Evolutionary conservation across 106 monocot species (phyloP).

Genomic region (Platanthera zijinensis): DNA sequence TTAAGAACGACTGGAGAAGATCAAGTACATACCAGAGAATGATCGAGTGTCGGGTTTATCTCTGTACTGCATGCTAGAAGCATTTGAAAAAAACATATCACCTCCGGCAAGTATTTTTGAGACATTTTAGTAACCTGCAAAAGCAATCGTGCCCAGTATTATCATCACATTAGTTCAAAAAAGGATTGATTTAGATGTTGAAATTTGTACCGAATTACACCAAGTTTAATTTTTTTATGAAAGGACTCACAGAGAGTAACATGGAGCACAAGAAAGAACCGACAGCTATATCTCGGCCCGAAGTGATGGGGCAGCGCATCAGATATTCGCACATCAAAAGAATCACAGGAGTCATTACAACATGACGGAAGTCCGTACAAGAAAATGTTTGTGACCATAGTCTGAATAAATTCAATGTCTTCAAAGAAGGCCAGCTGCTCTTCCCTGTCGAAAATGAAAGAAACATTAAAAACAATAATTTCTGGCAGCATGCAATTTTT

Average conservation of each 20-base stretch:
- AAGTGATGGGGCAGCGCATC: constrained; percentile 73
- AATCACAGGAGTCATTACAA: constrained; percentile 79
- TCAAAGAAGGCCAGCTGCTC: constrained; percentile 85
- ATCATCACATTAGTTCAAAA: not conserved
- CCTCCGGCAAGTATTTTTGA: constrained; percentile 77
- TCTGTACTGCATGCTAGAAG: constrained; percentile 50
- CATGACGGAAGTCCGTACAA: constrained; percentile 95
- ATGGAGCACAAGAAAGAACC: constrained; percentile 90
- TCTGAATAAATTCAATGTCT: constrained; percentile 68
- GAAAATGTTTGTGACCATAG: constrained; percentile 88
- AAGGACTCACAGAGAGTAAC: constrained; percentile 64
- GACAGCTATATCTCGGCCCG: constrained; percentile 61
- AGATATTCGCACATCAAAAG: constrained; percentile 93
- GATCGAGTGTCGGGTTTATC: constrained; percentile 21
- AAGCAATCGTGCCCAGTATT: not conserved
- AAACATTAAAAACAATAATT: constrained; percentile 5
- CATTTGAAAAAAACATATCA: constrained; percentile 51
- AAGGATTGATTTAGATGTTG: not conserved
- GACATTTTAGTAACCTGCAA: constrained; percentile 71
- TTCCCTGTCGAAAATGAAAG: constrained; percentile 34
- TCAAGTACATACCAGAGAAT: constrained; percentile 32
- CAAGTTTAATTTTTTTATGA: not conserved
- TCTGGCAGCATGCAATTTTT: not conserved
- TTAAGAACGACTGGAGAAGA: not conserved
- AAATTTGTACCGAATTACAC: not conserved